A percentile compares a stretch with the other conserved stretches of the same genome.
Conservation (phyloP, 768 basidiomycete species). For the Galerina marginata region DNA sequence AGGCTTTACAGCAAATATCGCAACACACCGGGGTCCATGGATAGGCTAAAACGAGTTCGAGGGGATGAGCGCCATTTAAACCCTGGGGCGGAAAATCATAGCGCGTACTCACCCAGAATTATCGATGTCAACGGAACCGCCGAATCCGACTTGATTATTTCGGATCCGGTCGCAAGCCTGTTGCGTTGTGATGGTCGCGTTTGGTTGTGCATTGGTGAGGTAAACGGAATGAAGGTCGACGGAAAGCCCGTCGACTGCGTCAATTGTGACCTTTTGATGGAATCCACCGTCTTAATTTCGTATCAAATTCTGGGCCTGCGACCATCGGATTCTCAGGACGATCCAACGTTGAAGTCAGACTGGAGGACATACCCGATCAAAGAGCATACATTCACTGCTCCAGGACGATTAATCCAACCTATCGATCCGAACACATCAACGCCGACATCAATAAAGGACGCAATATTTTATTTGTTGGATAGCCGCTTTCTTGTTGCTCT, state of each 20-base stretch:
- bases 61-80: too few relatives aligned
- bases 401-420: conserved; percentile 20
- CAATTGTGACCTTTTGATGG: conserved; percentile 13
- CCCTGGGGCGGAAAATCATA: too few relatives aligned
- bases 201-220: conserved; percentile 23
- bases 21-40: too few relatives aligned
- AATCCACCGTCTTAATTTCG: conserved; percentile 16
- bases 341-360: neutral
- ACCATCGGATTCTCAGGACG: conserved; percentile 21
- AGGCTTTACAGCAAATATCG: too few relatives aligned
- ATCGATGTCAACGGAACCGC: too few relatives aligned
- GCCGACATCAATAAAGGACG: too few relatives aligned
- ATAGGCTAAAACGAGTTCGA: too few relatives aligned
- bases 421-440: conserved; percentile 7
- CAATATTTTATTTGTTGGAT: too few relatives aligned
- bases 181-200: conserved; percentile 10
- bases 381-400: conserved; percentile 16
- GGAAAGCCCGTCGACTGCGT: conserved; percentile 14
- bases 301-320: conserved; percentile 24
- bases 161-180: conserved; percentile 22
- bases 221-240: conserved; percentile 15
- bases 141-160: conserved; percentile 5
- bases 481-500: too few relatives aligned
- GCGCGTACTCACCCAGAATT: too few relatives aligned
- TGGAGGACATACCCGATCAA: neutral